phyloP scores from a whole-genome alignment of 805 yeast species.

The Millerozyma miso region DNA sequence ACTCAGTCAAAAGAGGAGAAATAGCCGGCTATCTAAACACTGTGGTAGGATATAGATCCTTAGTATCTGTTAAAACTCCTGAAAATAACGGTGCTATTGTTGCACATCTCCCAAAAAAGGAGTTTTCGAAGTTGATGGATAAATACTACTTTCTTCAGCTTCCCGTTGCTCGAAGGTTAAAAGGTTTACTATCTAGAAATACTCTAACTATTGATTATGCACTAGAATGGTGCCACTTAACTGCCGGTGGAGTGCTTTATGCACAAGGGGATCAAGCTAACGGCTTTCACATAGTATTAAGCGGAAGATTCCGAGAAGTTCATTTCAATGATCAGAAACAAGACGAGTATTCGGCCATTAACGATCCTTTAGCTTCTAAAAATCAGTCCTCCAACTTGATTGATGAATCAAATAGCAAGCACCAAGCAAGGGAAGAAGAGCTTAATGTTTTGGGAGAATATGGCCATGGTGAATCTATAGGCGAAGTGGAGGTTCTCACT shows the following conservation, averaged over 20 bases:
- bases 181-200: conserved; percentile 61
- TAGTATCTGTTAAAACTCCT: conserved; percentile 64
- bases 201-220: conserved; percentile 82
- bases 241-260: conserved; percentile 80
- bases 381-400: conserved; percentile 13
- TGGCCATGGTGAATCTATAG: conserved; percentile 93
- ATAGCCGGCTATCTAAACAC: conserved; percentile 85
- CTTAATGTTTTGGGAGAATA: conserved; percentile 60
- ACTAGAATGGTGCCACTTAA: conserved; percentile 87
- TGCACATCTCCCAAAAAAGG: conserved; percentile 64
- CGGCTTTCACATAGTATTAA: conserved; percentile 83
- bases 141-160: conserved; percentile 71
- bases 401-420: conserved; percentile 15
- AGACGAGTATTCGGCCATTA: conserved; percentile 8
- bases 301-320: conserved; percentile 79
- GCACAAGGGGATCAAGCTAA: conserved; percentile 84
- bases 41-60: conserved; percentile 71
- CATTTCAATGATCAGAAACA: conserved; percentile 21
- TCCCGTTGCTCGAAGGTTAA: conserved; percentile 70
- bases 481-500: conserved; percentile 91
- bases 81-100: conserved; percentile 53
- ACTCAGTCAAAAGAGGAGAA: conserved; percentile 70
- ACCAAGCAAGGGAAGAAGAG: conserved; percentile 14
- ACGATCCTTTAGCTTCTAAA: conserved; percentile 6
- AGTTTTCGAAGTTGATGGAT: conserved; percentile 65